phyloP scores from a whole-genome alignment of 768 basidiomycete genomes.

The Lentinus tigrinus region DNA sequence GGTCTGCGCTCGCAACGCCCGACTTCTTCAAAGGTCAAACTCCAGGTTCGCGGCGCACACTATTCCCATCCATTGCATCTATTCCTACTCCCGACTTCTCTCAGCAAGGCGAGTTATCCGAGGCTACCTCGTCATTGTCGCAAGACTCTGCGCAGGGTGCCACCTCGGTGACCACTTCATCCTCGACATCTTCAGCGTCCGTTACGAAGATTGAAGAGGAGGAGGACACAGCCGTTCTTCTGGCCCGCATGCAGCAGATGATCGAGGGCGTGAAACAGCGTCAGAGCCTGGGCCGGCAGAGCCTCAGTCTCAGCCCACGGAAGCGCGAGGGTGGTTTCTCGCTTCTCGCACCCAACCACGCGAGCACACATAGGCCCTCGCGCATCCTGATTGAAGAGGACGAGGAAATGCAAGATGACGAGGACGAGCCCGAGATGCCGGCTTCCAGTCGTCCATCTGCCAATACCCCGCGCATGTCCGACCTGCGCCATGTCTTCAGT shows the following conservation, averaged over 20 bases:
- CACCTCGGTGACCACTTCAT: not conserved
- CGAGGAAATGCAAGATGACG: slow-evolving; percentile 19
- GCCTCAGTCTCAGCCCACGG: slow-evolving; percentile 18
- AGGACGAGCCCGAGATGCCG: slow-evolving; percentile 3
- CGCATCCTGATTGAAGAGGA: slow-evolving; percentile 16
- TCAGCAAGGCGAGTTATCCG: not conserved
- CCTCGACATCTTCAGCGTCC: not conserved
- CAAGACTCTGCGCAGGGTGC: not conserved
- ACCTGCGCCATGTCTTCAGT: slow-evolving; percentile 33
- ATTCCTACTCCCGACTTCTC: slow-evolving; percentile 15
- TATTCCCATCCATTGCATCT: slow-evolving; percentile 21
- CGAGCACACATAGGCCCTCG: slow-evolving; percentile 34
- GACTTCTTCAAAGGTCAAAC: slow-evolving; percentile 53
- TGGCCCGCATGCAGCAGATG: slow-evolving; percentile 38
- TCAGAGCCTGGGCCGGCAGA: slow-evolving; percentile 25
- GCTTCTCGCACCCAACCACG: slow-evolving; percentile 16
- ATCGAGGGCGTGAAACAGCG: slow-evolving; percentile 37
- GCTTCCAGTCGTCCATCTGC: not conserved
- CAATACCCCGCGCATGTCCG: slow-evolving; percentile 31
- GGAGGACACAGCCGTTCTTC: slow-evolving; percentile 33
- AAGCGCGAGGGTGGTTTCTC: slow-evolving; percentile 24
- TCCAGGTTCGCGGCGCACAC: slow-evolving; percentile 46
- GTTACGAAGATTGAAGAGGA: slow-evolving; percentile 23
- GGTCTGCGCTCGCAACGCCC: slow-evolving; percentile 52
- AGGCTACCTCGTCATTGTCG: not conserved